Evolutionary conservation across 176 grass and related monocot species (phyloP), one percentile per base, ranked within the genome.

Genomic region (Phoenix roebelenii): DNA sequence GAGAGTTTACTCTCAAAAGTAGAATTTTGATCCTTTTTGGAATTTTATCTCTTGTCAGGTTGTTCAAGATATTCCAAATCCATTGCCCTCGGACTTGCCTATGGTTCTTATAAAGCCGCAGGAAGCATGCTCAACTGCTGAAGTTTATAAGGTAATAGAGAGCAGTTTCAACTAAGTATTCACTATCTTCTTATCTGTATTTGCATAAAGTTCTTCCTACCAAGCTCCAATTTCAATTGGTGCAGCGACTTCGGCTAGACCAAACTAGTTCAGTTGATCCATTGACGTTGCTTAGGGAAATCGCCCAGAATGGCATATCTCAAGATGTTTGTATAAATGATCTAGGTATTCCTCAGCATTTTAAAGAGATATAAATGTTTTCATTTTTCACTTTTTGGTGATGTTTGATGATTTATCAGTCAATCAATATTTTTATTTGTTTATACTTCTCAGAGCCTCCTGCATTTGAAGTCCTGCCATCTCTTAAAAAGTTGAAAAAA

Each of bases 401-500:
- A 6, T 57, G 51, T 61, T 18, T 76, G 48, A 14, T 28, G 23
- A 51, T 70, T 64, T 61, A 66, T 25, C 50, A 73, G 35, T 66
- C 22, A 67, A 48, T 53, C 18, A 58, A 14, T 74, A 7, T 19
- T 3, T 58, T 23, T 16, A 20, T 17, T 58, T 25, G 23, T 15
- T 17, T 72, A 49, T 18, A 3, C 68, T 75, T 78, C 66, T 67
- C 74, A 98, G 94, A 98, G 71, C 52, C 82, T 55, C 82, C 94
- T 39, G 94, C 94, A 71, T 98, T 98, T 98, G 85, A 93, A 67
- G 88, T 98, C 23, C 80, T 98, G 61, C 77, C 82, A 63, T 93
- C 82, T 7, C 71, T 98, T 55, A 93, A 86, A 44, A 89, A 52
- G 81, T 74, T 98, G 68, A 98, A 98, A 78, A 92, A 86, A 72